A percentile compares a stretch with the other conserved stretches of the same genome.
Conservation (phyloP, 495 filamentous ascomycete genomes). For the Hypoxylon rickii region DNA sequence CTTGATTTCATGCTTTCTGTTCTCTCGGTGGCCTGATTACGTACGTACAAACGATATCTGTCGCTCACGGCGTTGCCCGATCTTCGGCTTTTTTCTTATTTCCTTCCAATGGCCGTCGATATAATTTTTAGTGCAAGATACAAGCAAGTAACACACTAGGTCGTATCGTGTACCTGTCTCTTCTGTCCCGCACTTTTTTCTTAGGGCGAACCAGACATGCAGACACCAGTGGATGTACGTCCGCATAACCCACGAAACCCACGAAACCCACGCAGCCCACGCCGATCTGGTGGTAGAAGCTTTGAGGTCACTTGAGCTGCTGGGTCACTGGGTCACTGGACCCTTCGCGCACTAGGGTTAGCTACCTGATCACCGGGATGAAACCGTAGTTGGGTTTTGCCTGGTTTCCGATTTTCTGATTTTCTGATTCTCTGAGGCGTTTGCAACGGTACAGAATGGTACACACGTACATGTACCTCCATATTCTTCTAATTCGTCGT, state of each 20-base stretch:
- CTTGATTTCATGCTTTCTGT: not conserved
- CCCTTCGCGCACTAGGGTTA: not conserved
- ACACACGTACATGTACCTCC: conserved; percentile 8
- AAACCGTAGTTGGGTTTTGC: conserved; percentile 4
- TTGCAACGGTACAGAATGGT: too few species aligned
- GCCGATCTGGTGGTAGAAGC: conserved; percentile 12
- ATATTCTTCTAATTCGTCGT: not conserved
- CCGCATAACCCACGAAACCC: not conserved
- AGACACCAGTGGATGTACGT: not conserved
- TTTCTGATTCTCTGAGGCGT: too few species aligned
- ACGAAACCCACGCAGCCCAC: not conserved
- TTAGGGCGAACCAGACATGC: conserved; percentile 16
- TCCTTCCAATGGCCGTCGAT: conserved; percentile 4
- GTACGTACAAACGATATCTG: conserved; percentile 4
- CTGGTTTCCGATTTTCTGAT: too few species aligned
- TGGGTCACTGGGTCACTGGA: not conserved
- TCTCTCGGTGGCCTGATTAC: conserved; percentile 3
- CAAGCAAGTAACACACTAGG: too few species aligned
- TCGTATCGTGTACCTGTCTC: too few species aligned
- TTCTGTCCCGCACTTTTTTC: conserved; percentile 30
- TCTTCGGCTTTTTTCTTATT: conserved; percentile 19
- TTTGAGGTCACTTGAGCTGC: too few species aligned
- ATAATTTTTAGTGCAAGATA: conserved; percentile 5
- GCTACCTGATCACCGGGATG: not conserved
- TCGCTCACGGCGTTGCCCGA: conserved; percentile 8